phyloP scores from a whole-genome alignment of 495 filamentous ascomycete genomes.

The Aspergillus sparsus region DNA sequence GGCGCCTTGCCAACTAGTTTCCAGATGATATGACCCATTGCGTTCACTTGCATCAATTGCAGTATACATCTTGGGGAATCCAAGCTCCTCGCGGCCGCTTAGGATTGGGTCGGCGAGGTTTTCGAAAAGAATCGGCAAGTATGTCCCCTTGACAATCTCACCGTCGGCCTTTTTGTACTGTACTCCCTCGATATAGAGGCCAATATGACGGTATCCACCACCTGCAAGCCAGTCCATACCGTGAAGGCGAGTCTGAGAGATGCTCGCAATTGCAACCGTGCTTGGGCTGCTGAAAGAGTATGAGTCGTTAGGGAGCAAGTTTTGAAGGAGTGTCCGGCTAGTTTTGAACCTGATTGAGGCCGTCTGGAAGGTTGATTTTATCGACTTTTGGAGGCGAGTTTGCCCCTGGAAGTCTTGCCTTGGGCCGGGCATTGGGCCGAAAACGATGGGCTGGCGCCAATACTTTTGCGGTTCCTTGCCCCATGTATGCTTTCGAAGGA shows the following conservation, averaged over 20 bases:
- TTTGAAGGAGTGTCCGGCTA: conserved; percentile 58
- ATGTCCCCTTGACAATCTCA: conserved; percentile 47
- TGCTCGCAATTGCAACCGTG: conserved; percentile 53
- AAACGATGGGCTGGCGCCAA: conserved; percentile 56
- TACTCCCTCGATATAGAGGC: conserved; percentile 60
- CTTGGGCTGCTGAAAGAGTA: conserved; percentile 49
- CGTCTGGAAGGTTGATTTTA: conserved; percentile 49
- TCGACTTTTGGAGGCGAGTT: conserved; percentile 24
- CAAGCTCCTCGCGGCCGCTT: conserved; percentile 55
- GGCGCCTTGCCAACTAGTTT: conserved; percentile 50
- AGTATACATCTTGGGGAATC: conserved; percentile 57
- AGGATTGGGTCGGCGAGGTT: conserved; percentile 54
- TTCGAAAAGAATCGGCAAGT: conserved; percentile 57
- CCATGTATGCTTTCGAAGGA: conserved; percentile 50
- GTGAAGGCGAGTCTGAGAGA: conserved; percentile 49
- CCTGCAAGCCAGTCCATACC: conserved; percentile 59
- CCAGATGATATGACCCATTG: conserved; percentile 38
- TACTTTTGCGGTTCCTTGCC: conserved; percentile 42
- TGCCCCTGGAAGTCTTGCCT: conserved; percentile 42
- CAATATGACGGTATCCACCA: conserved; percentile 54
- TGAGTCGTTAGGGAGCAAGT: conserved; percentile 48
- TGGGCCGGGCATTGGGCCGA: conserved; percentile 58
- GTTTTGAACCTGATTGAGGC: conserved; percentile 59
- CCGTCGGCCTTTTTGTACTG: conserved; percentile 55
- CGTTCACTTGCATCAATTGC: conserved; percentile 47